Conservation (phyloP, 1,139 yeast species). For the Pneumocystis oryctolagi region DNA sequence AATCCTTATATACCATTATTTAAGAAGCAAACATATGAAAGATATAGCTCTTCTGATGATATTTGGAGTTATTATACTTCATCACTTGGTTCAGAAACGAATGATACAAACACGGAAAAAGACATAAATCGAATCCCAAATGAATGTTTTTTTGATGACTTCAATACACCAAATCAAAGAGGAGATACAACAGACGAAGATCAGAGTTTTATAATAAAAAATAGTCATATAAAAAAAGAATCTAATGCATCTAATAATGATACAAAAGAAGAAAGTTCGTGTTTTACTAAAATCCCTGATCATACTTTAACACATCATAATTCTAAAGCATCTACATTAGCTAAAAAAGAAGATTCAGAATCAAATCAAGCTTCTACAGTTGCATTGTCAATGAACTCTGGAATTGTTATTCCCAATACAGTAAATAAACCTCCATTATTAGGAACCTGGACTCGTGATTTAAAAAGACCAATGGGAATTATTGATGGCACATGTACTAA, state of each 20-base stretch:
- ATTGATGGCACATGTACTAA: slow-evolving; percentile 5
- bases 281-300: background rate
- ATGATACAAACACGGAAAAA: background rate
- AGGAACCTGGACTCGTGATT: slow-evolving; percentile 11
- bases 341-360: background rate
- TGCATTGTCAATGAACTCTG: background rate
- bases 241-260: background rate
- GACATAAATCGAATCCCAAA: background rate
- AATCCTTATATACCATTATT: background rate
- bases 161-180: background rate
- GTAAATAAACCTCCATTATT: slow-evolving; percentile 9
- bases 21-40: background rate
- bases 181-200: background rate
- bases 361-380: background rate
- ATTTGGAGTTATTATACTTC: background rate
- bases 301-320: background rate
- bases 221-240: background rate
- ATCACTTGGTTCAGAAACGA: background rate
- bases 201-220: background rate
- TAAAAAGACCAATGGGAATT: slow-evolving; percentile 7
- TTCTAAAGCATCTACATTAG: background rate
- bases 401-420: background rate
- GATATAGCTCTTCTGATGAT: background rate
- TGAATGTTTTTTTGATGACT: background rate
- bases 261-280: background rate